Evolutionary conservation across 2,329 filamentous ascomycete species (phyloP).

Genomic region (Aureobasidium sp.): DNA sequence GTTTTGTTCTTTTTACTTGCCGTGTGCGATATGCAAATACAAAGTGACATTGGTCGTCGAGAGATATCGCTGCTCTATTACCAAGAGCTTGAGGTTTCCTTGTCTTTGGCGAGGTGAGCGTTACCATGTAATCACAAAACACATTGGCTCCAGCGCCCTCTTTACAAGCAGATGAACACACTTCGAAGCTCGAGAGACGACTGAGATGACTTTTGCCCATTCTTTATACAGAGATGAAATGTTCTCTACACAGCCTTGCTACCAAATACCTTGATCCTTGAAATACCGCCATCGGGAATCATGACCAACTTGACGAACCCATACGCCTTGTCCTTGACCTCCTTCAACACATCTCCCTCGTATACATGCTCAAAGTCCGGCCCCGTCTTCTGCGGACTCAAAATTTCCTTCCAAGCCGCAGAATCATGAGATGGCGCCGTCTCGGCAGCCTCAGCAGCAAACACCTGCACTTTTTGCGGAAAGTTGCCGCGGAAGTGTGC

Average conservation of each 20-base stretch:
- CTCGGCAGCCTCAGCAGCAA: too few relatives aligned
- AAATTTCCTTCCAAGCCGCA: too few relatives aligned
- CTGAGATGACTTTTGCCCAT: not conserved
- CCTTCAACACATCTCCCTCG: constrained; percentile 30
- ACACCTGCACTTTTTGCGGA: constrained; percentile 64
- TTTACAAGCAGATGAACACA: not conserved
- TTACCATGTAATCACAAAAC: not conserved
- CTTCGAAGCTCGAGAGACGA: not conserved
- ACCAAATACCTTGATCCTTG: constrained; percentile 72
- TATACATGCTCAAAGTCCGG: constrained; percentile 68
- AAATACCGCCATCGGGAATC: constrained; percentile 88
- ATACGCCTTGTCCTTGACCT: constrained; percentile 52
- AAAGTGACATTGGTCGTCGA: too few relatives aligned
- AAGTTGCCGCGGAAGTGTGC: constrained; percentile 80
- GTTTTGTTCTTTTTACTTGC: too few relatives aligned
- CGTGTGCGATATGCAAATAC: too few relatives aligned
- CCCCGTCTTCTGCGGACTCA: constrained; percentile 59
- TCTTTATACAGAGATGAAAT: not conserved
- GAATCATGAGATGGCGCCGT: too few relatives aligned
- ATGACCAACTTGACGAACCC: constrained; percentile 87
- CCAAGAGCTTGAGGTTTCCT: not conserved
- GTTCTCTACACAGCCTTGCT: constrained; percentile 34
- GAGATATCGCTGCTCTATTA: too few relatives aligned
- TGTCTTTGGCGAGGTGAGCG: not conserved
- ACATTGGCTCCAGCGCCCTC: not conserved